Conservation (phyloP, 2,329 filamentous ascomycete species). For the Rhinocladiella similis region DNA sequence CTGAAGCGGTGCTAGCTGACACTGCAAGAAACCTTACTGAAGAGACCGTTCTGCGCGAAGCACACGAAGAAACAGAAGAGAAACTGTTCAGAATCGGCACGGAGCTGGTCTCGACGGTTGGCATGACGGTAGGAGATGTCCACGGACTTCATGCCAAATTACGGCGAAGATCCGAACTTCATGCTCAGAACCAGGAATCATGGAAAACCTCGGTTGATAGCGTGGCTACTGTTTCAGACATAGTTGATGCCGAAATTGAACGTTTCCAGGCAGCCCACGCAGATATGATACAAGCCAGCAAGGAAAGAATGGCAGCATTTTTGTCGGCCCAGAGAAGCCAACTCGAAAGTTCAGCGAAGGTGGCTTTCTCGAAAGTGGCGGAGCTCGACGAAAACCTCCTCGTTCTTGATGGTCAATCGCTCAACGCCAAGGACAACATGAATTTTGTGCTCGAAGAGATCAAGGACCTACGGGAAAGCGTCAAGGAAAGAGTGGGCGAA, state of each 20-base stretch:
- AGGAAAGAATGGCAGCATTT: conserved; percentile 72
- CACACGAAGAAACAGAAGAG: conserved; percentile 81
- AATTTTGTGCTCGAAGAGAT: conserved; percentile 91
- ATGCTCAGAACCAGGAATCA: conserved; percentile 71
- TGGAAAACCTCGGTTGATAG: conserved; percentile 77
- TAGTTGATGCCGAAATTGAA: conserved; percentile 74
- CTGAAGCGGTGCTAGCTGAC: conserved; percentile 76
- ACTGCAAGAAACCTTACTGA: conserved; percentile 76
- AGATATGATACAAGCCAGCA: conserved; percentile 66
- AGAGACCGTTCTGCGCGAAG: conserved; percentile 75
- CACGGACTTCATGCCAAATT: conserved; percentile 83
- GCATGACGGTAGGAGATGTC: conserved; percentile 76
- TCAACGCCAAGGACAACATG: conserved; percentile 74
- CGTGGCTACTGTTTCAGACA: conserved; percentile 72
- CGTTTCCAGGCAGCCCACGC: conserved; percentile 73
- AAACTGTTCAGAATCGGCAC: conserved; percentile 72
- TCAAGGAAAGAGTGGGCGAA: conserved; percentile 82
- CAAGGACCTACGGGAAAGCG: conserved; percentile 80
- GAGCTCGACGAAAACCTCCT: conserved; percentile 68
- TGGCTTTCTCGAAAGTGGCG: conserved; percentile 68
- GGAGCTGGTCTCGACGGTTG: conserved; percentile 74
- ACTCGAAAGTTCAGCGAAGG: conserved; percentile 66
- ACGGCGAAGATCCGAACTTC: conserved; percentile 78
- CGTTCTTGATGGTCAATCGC: conserved; percentile 57
- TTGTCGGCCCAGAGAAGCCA: conserved; percentile 73